Percentiles rank a stretch among this genome's conserved stretches.
These are phyloP conservation scores for Gossypium sturtianum DNA, from an alignment of 345 rosid species.

Conservation along the genomic window DNA sequence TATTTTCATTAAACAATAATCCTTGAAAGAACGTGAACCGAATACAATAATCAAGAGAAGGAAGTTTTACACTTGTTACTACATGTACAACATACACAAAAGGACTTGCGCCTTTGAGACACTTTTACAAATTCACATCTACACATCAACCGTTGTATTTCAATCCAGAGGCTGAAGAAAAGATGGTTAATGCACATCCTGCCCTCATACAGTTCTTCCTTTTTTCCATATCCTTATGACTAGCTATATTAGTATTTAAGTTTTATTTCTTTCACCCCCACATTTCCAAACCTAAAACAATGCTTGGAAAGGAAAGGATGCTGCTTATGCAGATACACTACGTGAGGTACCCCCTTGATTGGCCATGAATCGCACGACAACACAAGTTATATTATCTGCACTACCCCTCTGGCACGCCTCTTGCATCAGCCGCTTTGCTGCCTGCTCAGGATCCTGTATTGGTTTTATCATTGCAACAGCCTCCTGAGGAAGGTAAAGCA, in stretches of 20 bases:
- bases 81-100: conserved; percentile 34
- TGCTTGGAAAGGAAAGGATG: not conserved
- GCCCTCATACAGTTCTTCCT: not conserved
- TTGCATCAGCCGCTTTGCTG: conserved; percentile 75
- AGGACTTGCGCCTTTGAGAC: conserved; percentile 16
- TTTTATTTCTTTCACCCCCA: conserved; percentile 3
- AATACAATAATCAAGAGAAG: not conserved
- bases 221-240: conserved; percentile 12
- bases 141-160: conserved; percentile 3
- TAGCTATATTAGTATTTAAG: conserved; percentile 11
- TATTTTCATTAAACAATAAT: too few species aligned
- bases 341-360: conserved; percentile 40
- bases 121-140: conserved; percentile 29
- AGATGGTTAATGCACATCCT: conserved; percentile 12
- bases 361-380: conserved; percentile 77
- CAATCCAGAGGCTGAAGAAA: conserved; percentile 16
- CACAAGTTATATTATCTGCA: conserved; percentile 94
- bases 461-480: conserved; percentile 63
- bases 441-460: conserved; percentile 80
- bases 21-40: too few species aligned
- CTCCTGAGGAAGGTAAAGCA: not conserved
- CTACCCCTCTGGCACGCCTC: conserved; percentile 97
- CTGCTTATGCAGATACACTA: conserved; percentile 19
- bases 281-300: not conserved
- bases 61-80: not conserved